A percentile compares a stretch with the other conserved stretches of the same genome.
Evolutionary conservation across 495 filamentous ascomycete genomes (phyloP).

Genomic region (Endocarpon pusillum): DNA sequence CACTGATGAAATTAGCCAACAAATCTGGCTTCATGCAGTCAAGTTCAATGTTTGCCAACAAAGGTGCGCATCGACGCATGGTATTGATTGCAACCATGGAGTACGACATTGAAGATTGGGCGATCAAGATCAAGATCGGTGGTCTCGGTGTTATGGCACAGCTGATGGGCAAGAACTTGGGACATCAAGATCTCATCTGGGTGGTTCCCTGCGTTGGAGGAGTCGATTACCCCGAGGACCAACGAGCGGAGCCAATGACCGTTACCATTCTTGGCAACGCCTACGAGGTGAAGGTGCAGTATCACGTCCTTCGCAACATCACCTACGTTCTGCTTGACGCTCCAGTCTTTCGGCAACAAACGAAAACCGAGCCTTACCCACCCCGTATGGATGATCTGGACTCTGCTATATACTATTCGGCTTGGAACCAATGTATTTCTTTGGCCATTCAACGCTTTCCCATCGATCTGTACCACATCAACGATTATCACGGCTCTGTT

Average conservation of each 20-base stretch:
- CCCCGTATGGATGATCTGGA: constrained; percentile 61
- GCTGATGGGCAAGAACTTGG: constrained; percentile 52
- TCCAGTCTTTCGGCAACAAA: constrained; percentile 53
- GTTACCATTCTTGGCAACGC: constrained; percentile 47
- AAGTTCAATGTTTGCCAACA: constrained; percentile 28
- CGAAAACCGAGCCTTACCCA: constrained; percentile 49
- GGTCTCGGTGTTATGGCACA: constrained; percentile 55
- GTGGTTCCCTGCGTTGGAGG: constrained; percentile 61
- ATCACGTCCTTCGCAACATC: constrained; percentile 48
- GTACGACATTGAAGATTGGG: constrained; percentile 58
- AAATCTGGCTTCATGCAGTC: constrained; percentile 29
- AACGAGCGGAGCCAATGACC: constrained; percentile 42
- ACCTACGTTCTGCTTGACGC: constrained; percentile 58
- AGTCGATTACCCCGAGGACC: constrained; percentile 45
- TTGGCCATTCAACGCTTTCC: constrained; percentile 40
- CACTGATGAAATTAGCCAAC: constrained; percentile 19
- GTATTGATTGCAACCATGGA: constrained; percentile 57
- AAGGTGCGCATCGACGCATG: constrained; percentile 27
- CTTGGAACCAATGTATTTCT: constrained; percentile 59
- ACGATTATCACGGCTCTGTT: constrained; percentile 63
- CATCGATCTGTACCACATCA: constrained; percentile 62
- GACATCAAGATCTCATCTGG: constrained; percentile 54
- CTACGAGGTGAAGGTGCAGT: constrained; percentile 49
- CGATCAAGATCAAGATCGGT: constrained; percentile 58
- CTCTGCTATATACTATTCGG: constrained; percentile 54